Percentiles rank a stretch among this genome's conserved stretches.
Evolutionary conservation across 2,329 filamentous ascomycete genomes (phyloP).

Genomic region (Coniochaeta prunicola): DNA sequence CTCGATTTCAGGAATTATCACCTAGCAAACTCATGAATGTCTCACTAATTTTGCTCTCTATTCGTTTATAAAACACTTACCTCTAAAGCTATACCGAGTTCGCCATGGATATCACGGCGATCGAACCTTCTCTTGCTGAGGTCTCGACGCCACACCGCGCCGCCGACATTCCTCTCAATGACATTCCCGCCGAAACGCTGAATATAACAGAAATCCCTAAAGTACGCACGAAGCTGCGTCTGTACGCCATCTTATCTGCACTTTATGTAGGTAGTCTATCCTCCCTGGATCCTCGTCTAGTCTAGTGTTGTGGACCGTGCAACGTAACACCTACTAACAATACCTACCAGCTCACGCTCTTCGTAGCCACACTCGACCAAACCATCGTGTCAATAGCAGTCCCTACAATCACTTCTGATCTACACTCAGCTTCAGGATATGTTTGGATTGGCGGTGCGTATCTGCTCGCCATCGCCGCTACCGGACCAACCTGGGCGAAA

Average conservation of each 20-base stretch:
- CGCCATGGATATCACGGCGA: neutral
- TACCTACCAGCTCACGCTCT: neutral
- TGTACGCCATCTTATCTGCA: conserved; percentile 11
- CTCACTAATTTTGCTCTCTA: too few species aligned
- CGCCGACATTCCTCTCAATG: neutral
- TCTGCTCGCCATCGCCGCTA: conserved; percentile 62
- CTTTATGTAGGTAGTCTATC: conserved; percentile 10
- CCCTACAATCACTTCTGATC: conserved; percentile 50
- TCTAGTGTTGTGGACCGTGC: neutral
- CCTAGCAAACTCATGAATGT: too few species aligned
- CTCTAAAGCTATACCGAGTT: neutral
- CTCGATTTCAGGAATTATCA: too few species aligned
- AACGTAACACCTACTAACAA: neutral
- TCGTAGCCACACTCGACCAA: conserved; percentile 32
- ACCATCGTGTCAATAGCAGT: conserved; percentile 56
- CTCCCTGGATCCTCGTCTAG: too few species aligned
- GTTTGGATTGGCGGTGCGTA: conserved; percentile 73
- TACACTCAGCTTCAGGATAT: conserved; percentile 59
- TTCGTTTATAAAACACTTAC: too few species aligned
- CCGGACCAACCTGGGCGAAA: conserved; percentile 62
- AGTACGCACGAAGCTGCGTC: conserved; percentile 12
- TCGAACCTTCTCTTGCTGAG: neutral
- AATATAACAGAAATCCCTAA: conserved; percentile 7
- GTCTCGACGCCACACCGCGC: neutral
- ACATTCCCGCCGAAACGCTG: conserved; percentile 3